Evolutionary conservation across 2,329 filamentous ascomycete genomes (phyloP).

Genomic region (Rhinocladiella similis): DNA sequence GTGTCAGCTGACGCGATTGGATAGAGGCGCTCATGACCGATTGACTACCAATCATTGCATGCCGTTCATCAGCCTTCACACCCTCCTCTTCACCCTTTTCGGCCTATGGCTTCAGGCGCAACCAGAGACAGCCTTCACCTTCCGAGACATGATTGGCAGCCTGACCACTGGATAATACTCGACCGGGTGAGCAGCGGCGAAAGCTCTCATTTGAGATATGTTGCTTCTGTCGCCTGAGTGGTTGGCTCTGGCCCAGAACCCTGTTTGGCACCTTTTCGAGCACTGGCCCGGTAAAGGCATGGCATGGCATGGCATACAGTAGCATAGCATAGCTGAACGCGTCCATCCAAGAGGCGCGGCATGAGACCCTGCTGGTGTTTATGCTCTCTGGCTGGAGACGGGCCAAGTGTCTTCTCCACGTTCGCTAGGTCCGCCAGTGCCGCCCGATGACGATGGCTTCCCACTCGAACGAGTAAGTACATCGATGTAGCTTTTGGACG

Average conservation of each 20-base stretch:
- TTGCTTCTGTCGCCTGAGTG: background rate
- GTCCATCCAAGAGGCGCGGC: background rate
- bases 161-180: background rate
- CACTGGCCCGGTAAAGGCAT: background rate
- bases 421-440: no score
- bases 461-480: no score
- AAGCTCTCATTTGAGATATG: background rate
- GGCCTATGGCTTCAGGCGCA: background rate
- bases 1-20: conserved; percentile 24
- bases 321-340: background rate
- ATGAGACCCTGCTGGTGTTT: background rate
- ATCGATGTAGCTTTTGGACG: no score
- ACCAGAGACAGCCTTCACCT: background rate
- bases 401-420: background rate
- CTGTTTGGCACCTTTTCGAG: background rate
- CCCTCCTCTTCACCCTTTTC: background rate
- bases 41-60: background rate
- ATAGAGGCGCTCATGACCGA: conserved; percentile 12
- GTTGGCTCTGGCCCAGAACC: background rate
- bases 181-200: background rate
- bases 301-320: background rate
- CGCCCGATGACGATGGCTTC: no score
- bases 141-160: conserved; percentile 4
- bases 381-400: background rate
- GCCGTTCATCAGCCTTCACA: conserved; percentile 5